Evolutionary conservation across 1,139 yeast genomes (phyloP).

Genomic region (Suhomyces bokatorum): DNA sequence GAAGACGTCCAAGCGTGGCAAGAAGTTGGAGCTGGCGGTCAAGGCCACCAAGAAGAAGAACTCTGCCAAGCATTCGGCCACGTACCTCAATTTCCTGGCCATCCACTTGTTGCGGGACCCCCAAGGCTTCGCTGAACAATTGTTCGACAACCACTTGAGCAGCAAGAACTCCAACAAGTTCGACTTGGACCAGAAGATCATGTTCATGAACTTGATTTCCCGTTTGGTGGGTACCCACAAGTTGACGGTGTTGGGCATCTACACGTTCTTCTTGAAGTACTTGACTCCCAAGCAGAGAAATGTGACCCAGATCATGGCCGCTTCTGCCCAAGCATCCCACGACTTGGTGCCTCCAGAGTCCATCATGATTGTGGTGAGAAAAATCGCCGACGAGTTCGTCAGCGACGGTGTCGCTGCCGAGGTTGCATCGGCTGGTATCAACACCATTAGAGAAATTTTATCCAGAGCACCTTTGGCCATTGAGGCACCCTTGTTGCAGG

Average conservation of each 20-base stretch:
- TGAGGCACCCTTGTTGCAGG: constrained; percentile 82
- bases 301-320: constrained; percentile 95
- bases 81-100: constrained; percentile 88
- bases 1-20: constrained; percentile 76
- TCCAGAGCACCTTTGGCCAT: constrained; percentile 93
- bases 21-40: constrained; percentile 71
- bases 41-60: constrained; percentile 64
- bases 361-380: constrained; percentile 74
- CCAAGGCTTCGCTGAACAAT: constrained; percentile 90
- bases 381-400: constrained; percentile 95
- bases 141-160: constrained; percentile 71
- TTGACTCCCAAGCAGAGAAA: constrained; percentile 91
- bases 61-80: constrained; percentile 54
- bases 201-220: constrained; percentile 82
- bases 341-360: constrained; percentile 96
- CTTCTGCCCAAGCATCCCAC: constrained; percentile 94
- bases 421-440: constrained; percentile 96
- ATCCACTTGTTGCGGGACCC: constrained; percentile 93
- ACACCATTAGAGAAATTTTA: constrained; percentile 89
- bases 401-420: constrained; percentile 98
- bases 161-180: constrained; percentile 66
- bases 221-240: constrained; percentile 93
- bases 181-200: constrained; percentile 83
- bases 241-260: constrained; percentile 82
- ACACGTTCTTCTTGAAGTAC: constrained; percentile 83